Base-by-base conservation (phyloP, 768 basidiomycete species). In the Serendipita sp. region DNA sequence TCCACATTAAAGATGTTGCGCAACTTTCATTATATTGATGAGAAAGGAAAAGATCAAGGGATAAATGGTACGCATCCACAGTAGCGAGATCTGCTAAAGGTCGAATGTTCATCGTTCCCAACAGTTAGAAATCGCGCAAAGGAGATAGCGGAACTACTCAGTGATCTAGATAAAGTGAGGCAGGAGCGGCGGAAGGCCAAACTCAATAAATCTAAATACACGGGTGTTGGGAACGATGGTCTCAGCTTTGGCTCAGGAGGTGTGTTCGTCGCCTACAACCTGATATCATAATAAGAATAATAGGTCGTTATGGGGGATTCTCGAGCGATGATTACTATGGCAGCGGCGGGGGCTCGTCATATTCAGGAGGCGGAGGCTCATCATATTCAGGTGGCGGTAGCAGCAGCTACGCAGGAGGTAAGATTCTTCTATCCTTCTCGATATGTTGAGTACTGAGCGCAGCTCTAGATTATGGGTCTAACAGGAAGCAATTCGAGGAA, bases 1-100 rank as follows among this genome's bases (percentile, higher is more conserved):
- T 87, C 91, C 28, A 95, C 94, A 20, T 80, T 99, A 68, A 98
- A 98, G 76, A 97, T 98, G 90, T 81, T 98, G 11, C 78, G 93
- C 63, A 96, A 86, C 69, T 99, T 99, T 75, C 95, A 98, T 71
- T 97, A 97, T 72, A 90, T 97, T 62, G 96, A 99, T 67, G 95
- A 98, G 66, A 95, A 95, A 75, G 93, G 91, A 56, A 98, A 99
- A 72, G 96, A 99, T 70, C 91, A 99, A 73, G 96, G 96, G 3
- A 80, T 96, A 68, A 99, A 99, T 69, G 92, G 94, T 92, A 65
- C n/a, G 75, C 62, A 30, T 65, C 33, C 26, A 7, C 38, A 60
- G 14, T 33, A 30, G 42, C n/a, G 4, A 41, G 26, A 4, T 38
- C 14, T n/a, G 61, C 61, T 17, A 48, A 4, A 28, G 34, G 43